Evolutionary conservation across 352 stramenopile genomes (phyloP), one percentile per base, ranked within the genome.

Genomic region (Phytophthora megakarya): DNA sequence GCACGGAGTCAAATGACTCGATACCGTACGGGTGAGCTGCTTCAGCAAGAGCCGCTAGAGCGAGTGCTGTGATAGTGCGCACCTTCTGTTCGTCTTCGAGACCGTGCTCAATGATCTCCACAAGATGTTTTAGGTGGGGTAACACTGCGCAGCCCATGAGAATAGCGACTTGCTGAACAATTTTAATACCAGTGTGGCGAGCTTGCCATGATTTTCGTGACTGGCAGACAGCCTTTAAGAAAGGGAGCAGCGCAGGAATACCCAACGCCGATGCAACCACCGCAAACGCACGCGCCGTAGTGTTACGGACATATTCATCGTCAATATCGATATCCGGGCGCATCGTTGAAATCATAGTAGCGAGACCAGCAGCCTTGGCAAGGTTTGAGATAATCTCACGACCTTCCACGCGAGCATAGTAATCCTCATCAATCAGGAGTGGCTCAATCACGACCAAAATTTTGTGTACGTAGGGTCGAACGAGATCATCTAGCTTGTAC

Each of bases 271-370:
- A 99, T 0, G 97, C 98, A n/a, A 99, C 97, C 7, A 99, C 98
- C 0, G 97, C 97, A 66, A 99, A 99, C 5, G 98, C 97, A 19
- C 97, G 82, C 10, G 97, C 97, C 9, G 97, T 99, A 6, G 96
- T 99, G 77, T 99, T 99, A 15, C 98, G 89, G 11, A 99, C 97
- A 64, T 99, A 99, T 69, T 99, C 97, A 65, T 99, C 97, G 5
- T 97, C 88, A 50, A 97, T 98, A 75, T 99, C 98, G 67, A 99
- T 99, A 77, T 99, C 97, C 0, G 97, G 97, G 12, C 97, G 87
- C 96, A 99, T 99, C 0, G 97, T 99, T 13, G 97, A 97, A 76
- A 99, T 99, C 97, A 99, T 99, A 5, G 97, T 99, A 3, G 97
- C 95, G 3, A 99, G 76, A 53, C 98, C 98, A 12, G 97, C 98